Evolutionary conservation across 768 basidiomycete species (phyloP).

Genomic region (Austroboletus festivus): DNA sequence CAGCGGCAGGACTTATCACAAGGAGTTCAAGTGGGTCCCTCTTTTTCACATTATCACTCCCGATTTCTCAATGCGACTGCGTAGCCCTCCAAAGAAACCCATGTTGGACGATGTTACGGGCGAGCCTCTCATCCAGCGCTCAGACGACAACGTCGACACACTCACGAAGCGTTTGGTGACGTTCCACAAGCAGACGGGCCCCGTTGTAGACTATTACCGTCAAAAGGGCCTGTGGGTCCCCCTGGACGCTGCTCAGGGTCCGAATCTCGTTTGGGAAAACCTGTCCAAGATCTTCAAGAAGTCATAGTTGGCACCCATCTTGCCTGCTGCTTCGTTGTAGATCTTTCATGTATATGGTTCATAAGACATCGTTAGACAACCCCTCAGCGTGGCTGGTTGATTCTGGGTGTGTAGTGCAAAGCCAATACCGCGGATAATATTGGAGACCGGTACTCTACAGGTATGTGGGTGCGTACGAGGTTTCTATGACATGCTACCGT

Average conservation of each 20-base stretch:
- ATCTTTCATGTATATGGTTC: slow-evolving; percentile 26
- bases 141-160: slow-evolving; percentile 97
- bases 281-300: slow-evolving; percentile 60
- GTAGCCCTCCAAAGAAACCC: slow-evolving; percentile 95
- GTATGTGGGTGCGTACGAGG: slow-evolving; percentile 18
- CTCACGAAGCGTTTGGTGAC: slow-evolving; percentile 82
- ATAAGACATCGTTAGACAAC: slow-evolving; percentile 19
- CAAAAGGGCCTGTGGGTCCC: slow-evolving; percentile 84
- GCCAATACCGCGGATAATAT: slow-evolving; percentile 5
- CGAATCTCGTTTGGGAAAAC: slow-evolving; percentile 87
- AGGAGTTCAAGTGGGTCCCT: slow-evolving; percentile 82
- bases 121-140: slow-evolving; percentile 93
- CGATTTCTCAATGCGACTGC: slow-evolving; percentile 9
- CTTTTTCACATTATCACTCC: slow-evolving; percentile 2
- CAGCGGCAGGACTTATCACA: slow-evolving; percentile 92
- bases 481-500: slow-evolving; percentile 7
- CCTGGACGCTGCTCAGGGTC: slow-evolving; percentile 92
- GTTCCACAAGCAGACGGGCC: slow-evolving; percentile 94
- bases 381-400: slow-evolving; percentile 4
- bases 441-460: slow-evolving; percentile 14
- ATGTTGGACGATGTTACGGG: slow-evolving; percentile 92
- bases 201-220: slow-evolving; percentile 96
- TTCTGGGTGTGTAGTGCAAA: background rate
- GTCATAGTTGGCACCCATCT: slow-evolving; percentile 11
- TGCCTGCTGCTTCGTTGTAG: slow-evolving; percentile 11